Conservation (phyloP, 352 stramenopile genomes). For the Globisporangium okanoganense region DNA sequence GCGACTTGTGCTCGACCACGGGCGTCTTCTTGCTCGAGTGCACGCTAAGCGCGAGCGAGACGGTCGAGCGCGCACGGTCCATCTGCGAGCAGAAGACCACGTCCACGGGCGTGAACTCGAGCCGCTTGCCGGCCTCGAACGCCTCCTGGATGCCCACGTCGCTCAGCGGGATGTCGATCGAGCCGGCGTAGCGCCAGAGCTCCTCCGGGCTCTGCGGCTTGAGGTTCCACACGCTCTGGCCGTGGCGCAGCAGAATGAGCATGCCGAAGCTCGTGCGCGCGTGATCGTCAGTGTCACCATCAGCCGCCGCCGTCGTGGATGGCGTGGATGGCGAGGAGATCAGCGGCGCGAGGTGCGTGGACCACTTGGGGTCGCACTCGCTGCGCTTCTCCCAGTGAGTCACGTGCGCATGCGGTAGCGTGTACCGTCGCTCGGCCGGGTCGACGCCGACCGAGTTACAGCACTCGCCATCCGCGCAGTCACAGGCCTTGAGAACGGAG, state of each 20-base stretch:
- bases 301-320: not conserved
- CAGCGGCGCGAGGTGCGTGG: conserved; percentile 36
- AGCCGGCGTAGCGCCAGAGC: conserved; percentile 79
- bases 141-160: conserved; percentile 83
- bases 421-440: conserved; percentile 56
- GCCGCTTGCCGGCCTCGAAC: conserved; percentile 66
- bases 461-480: conserved; percentile 68
- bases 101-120: conserved; percentile 78
- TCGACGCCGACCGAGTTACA: conserved; percentile 55
- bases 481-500: conserved; percentile 29
- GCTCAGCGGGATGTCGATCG: conserved; percentile 79
- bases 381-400: conserved; percentile 62
- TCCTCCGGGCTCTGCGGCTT: conserved; percentile 69
- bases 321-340: too few species aligned
- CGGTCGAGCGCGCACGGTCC: conserved; percentile 72
- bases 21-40: conserved; percentile 82
- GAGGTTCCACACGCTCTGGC: conserved; percentile 84
- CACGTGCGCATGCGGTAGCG: conserved; percentile 68
- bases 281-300: conserved; percentile 17
- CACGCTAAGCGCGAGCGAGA: conserved; percentile 74
- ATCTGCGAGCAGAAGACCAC: conserved; percentile 86
- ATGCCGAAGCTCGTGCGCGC: conserved; percentile 60
- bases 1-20: conserved; percentile 70
- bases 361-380: conserved; percentile 59
- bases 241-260: conserved; percentile 80